Percentiles rank a stretch among this genome's conserved stretches.
phyloP scores from a whole-genome alignment of 2,329 filamentous ascomycete species.

The Sporothrix brasiliensis region DNA sequence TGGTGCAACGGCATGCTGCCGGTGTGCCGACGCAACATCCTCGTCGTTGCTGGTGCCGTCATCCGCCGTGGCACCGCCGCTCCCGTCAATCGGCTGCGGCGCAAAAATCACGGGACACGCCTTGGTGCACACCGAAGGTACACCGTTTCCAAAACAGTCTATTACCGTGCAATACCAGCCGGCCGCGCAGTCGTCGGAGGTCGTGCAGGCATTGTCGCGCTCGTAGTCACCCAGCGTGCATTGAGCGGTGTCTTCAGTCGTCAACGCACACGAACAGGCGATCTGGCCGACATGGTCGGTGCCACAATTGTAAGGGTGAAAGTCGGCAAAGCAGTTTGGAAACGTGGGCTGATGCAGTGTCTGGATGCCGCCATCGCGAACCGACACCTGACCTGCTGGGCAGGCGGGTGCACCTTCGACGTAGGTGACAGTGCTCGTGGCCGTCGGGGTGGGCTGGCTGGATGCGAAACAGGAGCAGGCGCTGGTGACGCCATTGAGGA shows the following conservation, averaged over 20 bases:
- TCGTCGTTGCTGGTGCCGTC: background rate
- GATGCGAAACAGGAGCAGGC: conserved; percentile 32
- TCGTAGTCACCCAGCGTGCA: conserved; percentile 34
- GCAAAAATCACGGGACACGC: conserved; percentile 29
- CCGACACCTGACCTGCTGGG: background rate
- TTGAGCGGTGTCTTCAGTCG: conserved; percentile 29
- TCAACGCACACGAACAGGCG: conserved; percentile 32
- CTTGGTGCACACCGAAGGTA: conserved; percentile 28
- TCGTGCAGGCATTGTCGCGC: conserved; percentile 31
- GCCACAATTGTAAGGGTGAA: conserved; percentile 34
- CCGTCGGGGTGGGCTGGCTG: conserved; percentile 21
- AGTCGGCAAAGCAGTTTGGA: conserved; percentile 32
- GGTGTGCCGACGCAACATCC: background rate
- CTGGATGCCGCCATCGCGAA: background rate
- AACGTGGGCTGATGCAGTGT: conserved; percentile 30
- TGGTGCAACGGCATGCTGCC: background rate
- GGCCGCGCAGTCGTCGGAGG: conserved; percentile 30
- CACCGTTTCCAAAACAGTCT: conserved; percentile 31
- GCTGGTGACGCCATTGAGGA: conserved; percentile 21
- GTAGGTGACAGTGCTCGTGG: conserved; percentile 26
- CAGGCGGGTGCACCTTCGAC: conserved; percentile 27
- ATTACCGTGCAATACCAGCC: conserved; percentile 32
- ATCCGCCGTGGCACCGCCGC: background rate
- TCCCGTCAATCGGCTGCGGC: background rate
- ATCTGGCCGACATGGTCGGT: conserved; percentile 29